Percentiles rank a stretch among this genome's conserved stretches.
Evolutionary conservation across 2,329 filamentous ascomycete genomes (phyloP).

Genomic region (Sporothrix pseudoabietina): DNA sequence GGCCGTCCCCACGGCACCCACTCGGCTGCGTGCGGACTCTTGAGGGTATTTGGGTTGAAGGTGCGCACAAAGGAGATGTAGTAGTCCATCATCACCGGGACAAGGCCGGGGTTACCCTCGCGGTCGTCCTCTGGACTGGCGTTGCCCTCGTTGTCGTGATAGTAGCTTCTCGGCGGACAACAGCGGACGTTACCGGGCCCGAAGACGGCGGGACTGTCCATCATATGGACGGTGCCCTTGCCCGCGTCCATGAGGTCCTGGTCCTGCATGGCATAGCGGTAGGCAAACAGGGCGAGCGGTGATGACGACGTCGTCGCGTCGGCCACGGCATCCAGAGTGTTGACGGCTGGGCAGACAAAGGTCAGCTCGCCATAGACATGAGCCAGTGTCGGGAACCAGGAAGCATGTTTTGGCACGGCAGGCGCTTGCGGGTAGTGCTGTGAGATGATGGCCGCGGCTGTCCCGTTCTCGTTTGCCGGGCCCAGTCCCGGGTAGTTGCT

Average conservation of each 20-base stretch:
- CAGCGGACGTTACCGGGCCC: slow-evolving; percentile 46
- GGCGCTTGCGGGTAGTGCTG: slow-evolving; percentile 30
- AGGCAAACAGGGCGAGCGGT: slow-evolving; percentile 45
- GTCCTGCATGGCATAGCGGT: slow-evolving; percentile 55
- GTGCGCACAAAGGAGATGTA: slow-evolving; percentile 53
- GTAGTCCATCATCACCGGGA: slow-evolving; percentile 53
- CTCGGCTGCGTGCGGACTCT: slow-evolving; percentile 42
- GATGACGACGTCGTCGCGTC: background rate
- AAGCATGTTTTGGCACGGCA: slow-evolving; percentile 44
- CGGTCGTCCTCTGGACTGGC: slow-evolving; percentile 38
- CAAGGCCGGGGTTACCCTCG: slow-evolving; percentile 46
- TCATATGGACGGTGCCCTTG: slow-evolving; percentile 53
- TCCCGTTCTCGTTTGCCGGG: background rate
- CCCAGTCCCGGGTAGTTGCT: slow-evolving; percentile 50
- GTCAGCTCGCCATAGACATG: slow-evolving; percentile 51
- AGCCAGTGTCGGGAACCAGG: slow-evolving; percentile 50
- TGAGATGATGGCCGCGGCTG: background rate
- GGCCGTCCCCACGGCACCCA: slow-evolving; percentile 48
- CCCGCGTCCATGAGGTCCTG: slow-evolving; percentile 42
- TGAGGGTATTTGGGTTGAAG: slow-evolving; percentile 49
- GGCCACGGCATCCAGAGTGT: slow-evolving; percentile 44
- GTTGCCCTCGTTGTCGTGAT: slow-evolving; percentile 38
- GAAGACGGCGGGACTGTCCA: slow-evolving; percentile 53
- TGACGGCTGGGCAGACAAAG: slow-evolving; percentile 49
- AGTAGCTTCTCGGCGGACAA: slow-evolving; percentile 42